Percentiles rank a stretch among this genome's conserved stretches.
These are phyloP conservation scores for Dothideomycetidae sp. DNA, from an alignment of 2,329 filamentous ascomycete genomes.

Conservation along the genomic window DNA sequence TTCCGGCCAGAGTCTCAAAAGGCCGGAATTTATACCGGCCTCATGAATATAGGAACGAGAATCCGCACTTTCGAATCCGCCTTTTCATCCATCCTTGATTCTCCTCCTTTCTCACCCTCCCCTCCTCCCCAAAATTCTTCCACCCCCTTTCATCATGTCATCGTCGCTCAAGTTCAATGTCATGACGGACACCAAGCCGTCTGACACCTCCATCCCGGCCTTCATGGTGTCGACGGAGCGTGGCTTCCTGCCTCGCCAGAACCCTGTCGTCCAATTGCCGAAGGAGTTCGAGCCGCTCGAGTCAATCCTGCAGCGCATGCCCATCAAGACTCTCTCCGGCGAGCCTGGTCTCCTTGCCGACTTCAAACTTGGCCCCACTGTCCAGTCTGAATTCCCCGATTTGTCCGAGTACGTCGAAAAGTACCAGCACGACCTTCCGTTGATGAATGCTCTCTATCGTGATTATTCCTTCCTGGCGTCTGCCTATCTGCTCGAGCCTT, in stretches of 20 bases:
- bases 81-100: slow-evolving; percentile 1
- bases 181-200: slow-evolving; percentile 46
- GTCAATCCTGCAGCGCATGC: slow-evolving; percentile 60
- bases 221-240: slow-evolving; percentile 68
- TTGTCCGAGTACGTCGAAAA: slow-evolving; percentile 59
- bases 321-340: slow-evolving; percentile 60
- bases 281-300: slow-evolving; percentile 58
- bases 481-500: slow-evolving; percentile 81
- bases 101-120: background rate
- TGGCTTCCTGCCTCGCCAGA: slow-evolving; percentile 55
- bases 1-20: background rate
- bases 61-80: slow-evolving; percentile 7
- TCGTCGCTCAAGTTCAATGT: slow-evolving; percentile 38
- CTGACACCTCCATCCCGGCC: slow-evolving; percentile 50
- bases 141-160: slow-evolving; percentile 2
- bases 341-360: slow-evolving; percentile 62
- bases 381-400: slow-evolving; percentile 58
- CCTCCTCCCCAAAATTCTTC: slow-evolving; percentile 5
- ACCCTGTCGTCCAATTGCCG: slow-evolving; percentile 44
- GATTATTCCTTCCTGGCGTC: slow-evolving; percentile 88
- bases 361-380: slow-evolving; percentile 59
- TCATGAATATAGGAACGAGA: slow-evolving; percentile 5
- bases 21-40: slow-evolving; percentile 11
- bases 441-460: slow-evolving; percentile 75
- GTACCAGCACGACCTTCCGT: slow-evolving; percentile 54